Base-by-base conservation (phyloP, 2,329 filamentous ascomycete genomes). In the Cephalotrichum gorgonifer region DNA sequence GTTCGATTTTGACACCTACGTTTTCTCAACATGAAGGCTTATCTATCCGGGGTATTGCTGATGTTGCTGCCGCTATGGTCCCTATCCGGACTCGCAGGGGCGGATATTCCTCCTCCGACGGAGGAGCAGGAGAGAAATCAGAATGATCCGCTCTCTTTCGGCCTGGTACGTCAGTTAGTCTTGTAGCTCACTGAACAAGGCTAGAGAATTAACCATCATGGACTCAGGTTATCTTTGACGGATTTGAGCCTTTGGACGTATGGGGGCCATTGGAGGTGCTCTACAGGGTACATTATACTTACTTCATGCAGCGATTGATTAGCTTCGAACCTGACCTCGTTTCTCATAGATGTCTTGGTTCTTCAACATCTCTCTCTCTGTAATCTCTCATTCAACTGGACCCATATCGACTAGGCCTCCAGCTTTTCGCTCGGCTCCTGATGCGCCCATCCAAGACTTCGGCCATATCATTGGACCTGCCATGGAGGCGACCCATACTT, bases 401-500 rank as follows among this genome's bases (percentile, higher is more conserved):
- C 28, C 20, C 1, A n/a, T 46, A 15, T 38, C 44, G 11, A 17
- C 15, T 12, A 20, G 44, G 8, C 17, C 28, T 6, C 44, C 44
- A 5, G n/a, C n/a, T 5, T 20, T 35, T 8, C n/a, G 20, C 15
- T 25, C 17, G 30, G 22, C 25, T 26, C 43, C 43, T n/a, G 17
- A 11, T n/a, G 43, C 3, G 11, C 27, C 43, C 12, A 15, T 28
- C 17, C 28, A 20, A 26, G 43, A 44, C 43, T 12, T 44, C 17
- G 43, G 43, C 2, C 51, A 52, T 4, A 53, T 53, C 22, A 59
- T 66, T 9, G 62, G 64, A 1, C 58, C 63, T 45, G 55, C 53
- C 2, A 44, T 65, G 11, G 52, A 62, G 2, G 63, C 64, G 1
- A 70, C 67, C 1, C 63, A 69, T 47, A 68, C 65, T 1, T 68